Evolutionary conservation across 768 basidiomycete genomes (phyloP).

Genomic region (Pholiota molesta): DNA sequence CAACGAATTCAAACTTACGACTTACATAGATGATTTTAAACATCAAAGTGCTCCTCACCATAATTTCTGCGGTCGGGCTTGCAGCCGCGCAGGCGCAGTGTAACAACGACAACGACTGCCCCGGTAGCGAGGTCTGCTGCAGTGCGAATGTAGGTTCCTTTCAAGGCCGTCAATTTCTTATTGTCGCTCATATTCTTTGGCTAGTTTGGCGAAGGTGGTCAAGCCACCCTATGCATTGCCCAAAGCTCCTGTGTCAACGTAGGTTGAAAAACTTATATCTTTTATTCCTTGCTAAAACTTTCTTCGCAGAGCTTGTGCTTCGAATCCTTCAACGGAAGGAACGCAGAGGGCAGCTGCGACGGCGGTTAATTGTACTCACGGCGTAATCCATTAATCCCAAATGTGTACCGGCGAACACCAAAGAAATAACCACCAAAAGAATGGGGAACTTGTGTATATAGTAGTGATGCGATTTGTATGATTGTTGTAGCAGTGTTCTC

Average conservation of each 20-base stretch:
- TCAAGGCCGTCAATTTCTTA: not conserved
- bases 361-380: not conserved
- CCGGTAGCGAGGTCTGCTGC: constrained; percentile 13
- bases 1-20: not conserved
- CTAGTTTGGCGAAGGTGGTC: constrained; percentile 9
- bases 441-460: not conserved
- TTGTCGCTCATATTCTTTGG: no score
- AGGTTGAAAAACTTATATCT: not conserved
- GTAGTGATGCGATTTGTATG: no score
- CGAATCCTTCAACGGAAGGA: constrained; percentile 2
- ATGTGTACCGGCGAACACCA: not conserved
- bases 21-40: constrained; percentile 5
- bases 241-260: constrained; percentile 5
- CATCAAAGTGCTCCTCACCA: not conserved
- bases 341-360: constrained; percentile 8
- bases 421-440: not conserved
- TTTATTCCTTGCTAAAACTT: not conserved
- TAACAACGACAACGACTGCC: constrained; percentile 7
- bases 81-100: constrained; percentile 3
- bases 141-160: not conserved
- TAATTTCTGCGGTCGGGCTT: constrained; percentile 1
- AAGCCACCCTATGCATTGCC: constrained; percentile 8
- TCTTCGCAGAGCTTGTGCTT: constrained; percentile 3
- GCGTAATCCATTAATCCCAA: not conserved
- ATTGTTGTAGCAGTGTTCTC: no score